Conservation (phyloP, 257 asterid genomes). For the Fraxinus americana region DNA sequence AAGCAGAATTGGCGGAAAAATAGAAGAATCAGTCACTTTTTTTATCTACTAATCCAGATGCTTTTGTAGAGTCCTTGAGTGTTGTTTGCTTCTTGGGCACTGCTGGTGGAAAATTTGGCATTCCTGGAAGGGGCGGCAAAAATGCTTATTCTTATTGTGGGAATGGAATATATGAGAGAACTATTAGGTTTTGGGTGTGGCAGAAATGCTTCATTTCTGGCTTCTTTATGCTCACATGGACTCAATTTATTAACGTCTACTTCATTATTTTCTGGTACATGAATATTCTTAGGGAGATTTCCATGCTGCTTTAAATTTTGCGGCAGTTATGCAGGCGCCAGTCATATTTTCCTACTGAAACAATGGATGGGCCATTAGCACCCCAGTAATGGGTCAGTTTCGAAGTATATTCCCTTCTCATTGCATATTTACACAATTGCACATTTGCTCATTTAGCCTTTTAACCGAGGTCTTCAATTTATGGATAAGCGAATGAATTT, state of each 20-base stretch:
- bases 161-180: not conserved
- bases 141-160: too few relatives aligned
- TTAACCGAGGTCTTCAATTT: slow-evolving; percentile 16
- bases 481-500: not conserved
- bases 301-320: slow-evolving; percentile 92
- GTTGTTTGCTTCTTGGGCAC: too few relatives aligned
- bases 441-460: slow-evolving; percentile 2
- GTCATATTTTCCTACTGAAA: slow-evolving; percentile 78
- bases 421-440: slow-evolving; percentile 16
- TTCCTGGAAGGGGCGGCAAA: too few relatives aligned
- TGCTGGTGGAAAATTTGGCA: too few relatives aligned
- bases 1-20: too few relatives aligned
- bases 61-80: too few relatives aligned
- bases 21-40: too few relatives aligned
- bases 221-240: not conserved
- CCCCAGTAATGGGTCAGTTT: slow-evolving; percentile 81
- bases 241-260: not conserved
- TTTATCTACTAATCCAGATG: too few relatives aligned
- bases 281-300: slow-evolving; percentile 65
- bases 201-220: not conserved
- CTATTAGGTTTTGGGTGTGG: not conserved
- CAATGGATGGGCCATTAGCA: slow-evolving; percentile 99
- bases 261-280: not conserved
- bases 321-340: slow-evolving; percentile 85
- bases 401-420: slow-evolving; percentile 54